Evolutionary conservation across 148 eudicot species (phyloP), one percentile per base, ranked within the genome.

Genomic region (Polygonum maritimum): DNA sequence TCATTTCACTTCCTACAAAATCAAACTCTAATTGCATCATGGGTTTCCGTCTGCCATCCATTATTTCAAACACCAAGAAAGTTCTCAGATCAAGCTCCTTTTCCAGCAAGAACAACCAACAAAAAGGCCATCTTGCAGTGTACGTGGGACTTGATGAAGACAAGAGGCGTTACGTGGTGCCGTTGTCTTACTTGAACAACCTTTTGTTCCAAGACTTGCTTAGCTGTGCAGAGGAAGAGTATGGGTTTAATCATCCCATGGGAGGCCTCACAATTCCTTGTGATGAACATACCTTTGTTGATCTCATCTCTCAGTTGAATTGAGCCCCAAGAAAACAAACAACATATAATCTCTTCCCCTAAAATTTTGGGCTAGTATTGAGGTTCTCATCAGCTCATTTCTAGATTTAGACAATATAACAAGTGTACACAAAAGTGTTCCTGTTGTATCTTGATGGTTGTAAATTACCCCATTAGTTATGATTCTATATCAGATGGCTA

Each of bases 231-330:
- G 92, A 85, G 54, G 89, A 89, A 39, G 90, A 89, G 79, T 88
- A 86, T 31, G 92, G 92, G 40, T 88, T 86, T 52, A 80, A 83
- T 74, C 85, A 88, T 52, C 85, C 83, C n/a, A 88, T 82, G 88
- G 67, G 67, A 22, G 92, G 92, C 18, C 78, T 88, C 40, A 85
- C 88, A 1, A 82, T 88, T 72, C 89, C 89, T 54, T 86, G 89
- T 58, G 79, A 86, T 35, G 87, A 86, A 86, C 67, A 60, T 1
- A 60, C 36, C 67, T 60, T 60, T 60, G 35, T 2, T 21, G 38
- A 60, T 60, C 67, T 60, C 36, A 60, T 60, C 35, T 60, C 38
- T 21, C 36, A 60, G 67, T 22, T 22, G 38, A 60, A 26, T 31
- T 60, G 67, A 60, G 22, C 67, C 7, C 5, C 7, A n/a, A 7